phyloP scores from a whole-genome alignment of 495 filamentous ascomycete genomes.

The Penicillium desertorum region DNA sequence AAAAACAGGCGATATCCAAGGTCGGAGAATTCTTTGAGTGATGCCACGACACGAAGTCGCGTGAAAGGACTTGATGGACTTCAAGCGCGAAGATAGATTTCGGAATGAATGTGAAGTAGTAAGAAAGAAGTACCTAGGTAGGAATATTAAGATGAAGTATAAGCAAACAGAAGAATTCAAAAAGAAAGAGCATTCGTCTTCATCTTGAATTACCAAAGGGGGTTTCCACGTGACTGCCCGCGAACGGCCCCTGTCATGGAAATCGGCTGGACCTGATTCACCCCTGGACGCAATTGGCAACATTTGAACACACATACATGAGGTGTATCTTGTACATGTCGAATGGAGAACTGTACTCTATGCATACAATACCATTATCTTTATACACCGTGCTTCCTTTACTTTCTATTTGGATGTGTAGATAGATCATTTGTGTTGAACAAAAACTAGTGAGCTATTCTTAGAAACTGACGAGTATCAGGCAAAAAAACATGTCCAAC shows the following conservation, averaged over 20 bases:
- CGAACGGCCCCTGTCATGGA: slow-evolving; percentile 4
- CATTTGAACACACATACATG: too few relatives aligned
- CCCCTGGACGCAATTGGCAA: slow-evolving; percentile 2
- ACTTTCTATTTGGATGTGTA: too few relatives aligned
- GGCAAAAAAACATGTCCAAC: too few relatives aligned
- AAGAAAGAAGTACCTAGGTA: slow-evolving; percentile 2
- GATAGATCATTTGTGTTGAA: too few relatives aligned
- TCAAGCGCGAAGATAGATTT: background rate
- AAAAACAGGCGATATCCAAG: slow-evolving; percentile 4
- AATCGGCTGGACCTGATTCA: background rate
- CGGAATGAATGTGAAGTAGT: background rate
- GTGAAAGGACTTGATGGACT: slow-evolving; percentile 3
- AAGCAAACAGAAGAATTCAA: background rate
- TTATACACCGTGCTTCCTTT: too few relatives aligned
- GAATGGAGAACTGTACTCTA: too few relatives aligned
- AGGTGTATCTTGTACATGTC: too few relatives aligned
- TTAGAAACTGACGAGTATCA: too few relatives aligned
- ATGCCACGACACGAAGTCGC: slow-evolving; percentile 9
- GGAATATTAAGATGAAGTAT: slow-evolving; percentile 8
- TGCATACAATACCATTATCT: too few relatives aligned
- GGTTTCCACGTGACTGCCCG: slow-evolving; percentile 5
- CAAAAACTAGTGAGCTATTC: too few relatives aligned
- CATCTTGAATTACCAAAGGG: slow-evolving; percentile 4
- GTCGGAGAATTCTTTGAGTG: slow-evolving; percentile 7
- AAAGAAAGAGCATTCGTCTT: background rate